Evolutionary conservation across 78 protist genomes (phyloP).

Genomic region (Polysphondylium violaceum): DNA sequence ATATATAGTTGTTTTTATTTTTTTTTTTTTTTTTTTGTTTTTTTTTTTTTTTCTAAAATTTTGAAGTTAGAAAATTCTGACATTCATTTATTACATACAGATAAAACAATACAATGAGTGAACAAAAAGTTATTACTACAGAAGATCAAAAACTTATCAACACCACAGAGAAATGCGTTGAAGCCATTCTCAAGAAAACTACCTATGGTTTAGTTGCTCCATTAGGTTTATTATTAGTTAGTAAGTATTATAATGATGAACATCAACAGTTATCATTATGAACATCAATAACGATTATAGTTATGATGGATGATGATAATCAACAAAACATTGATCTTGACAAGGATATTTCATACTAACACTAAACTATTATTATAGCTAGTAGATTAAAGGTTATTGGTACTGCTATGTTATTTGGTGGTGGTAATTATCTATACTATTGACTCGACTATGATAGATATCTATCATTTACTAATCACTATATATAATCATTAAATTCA

Average conservation of each 20-base stretch:
- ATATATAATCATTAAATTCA: background rate
- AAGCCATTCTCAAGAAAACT: constrained; percentile 16
- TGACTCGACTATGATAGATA: too few species aligned
- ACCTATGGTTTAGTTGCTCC: constrained; percentile 41
- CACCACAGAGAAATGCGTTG: constrained; percentile 31
- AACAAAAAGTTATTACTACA: background rate
- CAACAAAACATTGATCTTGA: background rate
- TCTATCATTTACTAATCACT: background rate
- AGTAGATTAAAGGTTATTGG: constrained; percentile 55
- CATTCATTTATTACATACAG: too few species aligned
- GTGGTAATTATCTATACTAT: too few species aligned
- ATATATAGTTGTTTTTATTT: too few species aligned
- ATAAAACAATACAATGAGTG: background rate
- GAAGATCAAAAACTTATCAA: background rate
- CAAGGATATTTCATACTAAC: too few species aligned
- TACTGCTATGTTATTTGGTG: constrained; percentile 43
- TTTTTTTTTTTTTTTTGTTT: too few species aligned
- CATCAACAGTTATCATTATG: background rate
- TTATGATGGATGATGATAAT: background rate
- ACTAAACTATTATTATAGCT: too few species aligned
- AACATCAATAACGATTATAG: background rate
- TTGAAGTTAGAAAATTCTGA: too few species aligned
- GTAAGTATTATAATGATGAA: constrained; percentile 3
- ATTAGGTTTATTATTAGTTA: constrained; percentile 43
- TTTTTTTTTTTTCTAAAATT: too few species aligned